Evolutionary conservation across 2,329 filamentous ascomycete genomes (phyloP).

Genomic region (Pestalotiopsis fici): DNA sequence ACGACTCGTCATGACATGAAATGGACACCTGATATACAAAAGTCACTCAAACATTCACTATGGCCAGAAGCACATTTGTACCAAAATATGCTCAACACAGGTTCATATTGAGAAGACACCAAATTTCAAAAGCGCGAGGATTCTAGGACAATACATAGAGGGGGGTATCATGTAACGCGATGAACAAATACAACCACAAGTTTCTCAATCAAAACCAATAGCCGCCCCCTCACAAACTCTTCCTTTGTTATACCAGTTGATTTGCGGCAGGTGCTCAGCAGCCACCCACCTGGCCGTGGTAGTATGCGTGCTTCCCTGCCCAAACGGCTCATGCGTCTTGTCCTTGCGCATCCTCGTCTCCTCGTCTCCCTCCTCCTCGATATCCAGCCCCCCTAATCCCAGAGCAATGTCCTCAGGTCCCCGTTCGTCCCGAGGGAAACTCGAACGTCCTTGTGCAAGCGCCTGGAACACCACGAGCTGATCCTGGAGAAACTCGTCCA

Average conservation of each 20-base stretch:
- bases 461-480: slow-evolving; percentile 63
- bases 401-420: slow-evolving; percentile 16
- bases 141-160: not conserved
- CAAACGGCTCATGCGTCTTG: slow-evolving; percentile 51
- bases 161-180: not conserved
- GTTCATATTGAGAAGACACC: too few relatives aligned
- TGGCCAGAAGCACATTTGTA: too few relatives aligned
- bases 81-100: too few relatives aligned
- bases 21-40: too few relatives aligned
- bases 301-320: slow-evolving; percentile 56
- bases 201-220: slow-evolving; percentile 13
- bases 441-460: slow-evolving; percentile 53
- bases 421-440: slow-evolving; percentile 36
- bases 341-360: slow-evolving; percentile 37
- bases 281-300: slow-evolving; percentile 63
- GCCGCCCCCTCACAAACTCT: slow-evolving; percentile 49
- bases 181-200: not conserved
- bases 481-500: slow-evolving; percentile 62
- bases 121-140: too few relatives aligned
- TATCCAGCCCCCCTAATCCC: slow-evolving; percentile 5
- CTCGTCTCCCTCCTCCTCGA: slow-evolving; percentile 27
- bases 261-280: slow-evolving; percentile 48
- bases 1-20: too few relatives aligned
- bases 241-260: slow-evolving; percentile 53
- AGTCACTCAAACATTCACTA: too few relatives aligned